Evolutionary conservation across 1,284 basidiomycete genomes (phyloP).

Genomic region (Anthracocystis setariae): DNA sequence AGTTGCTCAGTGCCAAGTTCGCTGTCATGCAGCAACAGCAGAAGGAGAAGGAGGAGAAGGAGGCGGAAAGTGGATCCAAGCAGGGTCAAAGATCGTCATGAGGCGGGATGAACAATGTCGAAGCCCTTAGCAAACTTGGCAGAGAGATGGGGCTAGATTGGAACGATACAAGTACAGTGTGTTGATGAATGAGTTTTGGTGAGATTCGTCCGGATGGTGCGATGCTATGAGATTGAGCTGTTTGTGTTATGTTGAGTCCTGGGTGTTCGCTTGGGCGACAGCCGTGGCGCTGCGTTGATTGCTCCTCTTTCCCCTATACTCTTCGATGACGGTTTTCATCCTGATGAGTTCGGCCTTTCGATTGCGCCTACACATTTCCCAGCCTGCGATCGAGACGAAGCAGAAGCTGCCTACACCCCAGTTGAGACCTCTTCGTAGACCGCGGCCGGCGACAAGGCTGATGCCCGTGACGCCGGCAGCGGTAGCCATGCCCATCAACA

Average conservation of each 20-base stretch:
- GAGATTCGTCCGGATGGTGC: no score
- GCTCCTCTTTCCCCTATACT: constrained; percentile 21
- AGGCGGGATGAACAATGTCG: no score
- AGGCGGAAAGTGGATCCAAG: constrained; percentile 1
- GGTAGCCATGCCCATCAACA: constrained; percentile 52
- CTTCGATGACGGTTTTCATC: constrained; percentile 50
- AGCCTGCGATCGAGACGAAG: constrained; percentile 40
- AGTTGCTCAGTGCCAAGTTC: constrained; percentile 43
- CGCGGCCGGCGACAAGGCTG: constrained; percentile 43
- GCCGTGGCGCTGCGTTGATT: constrained; percentile 9
- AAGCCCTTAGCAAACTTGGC: no score
- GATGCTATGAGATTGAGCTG: no score
- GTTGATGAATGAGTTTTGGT: neutral
- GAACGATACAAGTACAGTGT: neutral
- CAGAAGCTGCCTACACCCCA: constrained; percentile 56
- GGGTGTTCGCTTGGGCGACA: no score
- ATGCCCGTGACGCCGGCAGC: constrained; percentile 50
- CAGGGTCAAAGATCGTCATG: neutral
- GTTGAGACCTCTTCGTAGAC: constrained; percentile 43
- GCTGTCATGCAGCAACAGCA: constrained; percentile 36
- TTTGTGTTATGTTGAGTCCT: no score
- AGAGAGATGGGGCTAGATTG: no score
- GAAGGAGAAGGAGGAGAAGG: constrained; percentile 19
- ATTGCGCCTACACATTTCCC: constrained; percentile 48
- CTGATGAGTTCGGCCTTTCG: constrained; percentile 43